Conservation (phyloP, 2,329 filamentous ascomycete genomes). For the Diaporthe ilicicola region DNA sequence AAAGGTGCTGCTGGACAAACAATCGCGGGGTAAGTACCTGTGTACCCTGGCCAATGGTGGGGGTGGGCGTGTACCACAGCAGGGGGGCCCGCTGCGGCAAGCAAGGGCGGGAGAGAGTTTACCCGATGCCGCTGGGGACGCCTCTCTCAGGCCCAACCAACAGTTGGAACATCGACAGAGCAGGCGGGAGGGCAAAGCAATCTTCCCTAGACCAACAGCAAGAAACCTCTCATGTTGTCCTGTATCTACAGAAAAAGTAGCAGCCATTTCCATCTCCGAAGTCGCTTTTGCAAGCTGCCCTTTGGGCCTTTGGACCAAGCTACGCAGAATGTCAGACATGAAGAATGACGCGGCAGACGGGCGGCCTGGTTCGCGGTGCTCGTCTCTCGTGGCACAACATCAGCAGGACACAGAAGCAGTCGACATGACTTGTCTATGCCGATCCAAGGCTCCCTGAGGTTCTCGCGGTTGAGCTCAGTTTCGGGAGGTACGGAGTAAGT, state of each 20-base stretch:
- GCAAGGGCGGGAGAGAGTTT: conserved; percentile 11
- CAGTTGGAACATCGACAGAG: not conserved
- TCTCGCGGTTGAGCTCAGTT: too few species aligned
- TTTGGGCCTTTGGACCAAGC: not conserved
- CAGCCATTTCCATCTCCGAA: not conserved
- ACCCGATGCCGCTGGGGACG: not conserved
- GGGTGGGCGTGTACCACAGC: not conserved
- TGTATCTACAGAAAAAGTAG: not conserved
- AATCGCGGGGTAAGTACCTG: not conserved
- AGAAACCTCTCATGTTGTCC: not conserved
- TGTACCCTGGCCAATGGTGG: not conserved
- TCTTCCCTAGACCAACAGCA: not conserved
- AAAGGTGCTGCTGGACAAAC: not conserved
- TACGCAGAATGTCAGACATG: not conserved
- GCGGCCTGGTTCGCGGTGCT: not conserved
- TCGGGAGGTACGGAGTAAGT: too few species aligned
- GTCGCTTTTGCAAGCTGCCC: not conserved
- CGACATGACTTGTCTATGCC: not conserved
- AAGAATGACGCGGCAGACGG: not conserved
- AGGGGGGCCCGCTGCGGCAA: conserved; percentile 3
- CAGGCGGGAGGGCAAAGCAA: not conserved
- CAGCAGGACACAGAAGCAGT: too few species aligned
- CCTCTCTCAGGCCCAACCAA: not conserved
- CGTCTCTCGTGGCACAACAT: too few species aligned
- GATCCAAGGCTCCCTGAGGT: too few species aligned